Conservation (phyloP, 2,329 filamentous ascomycete species). For the Trichophyton verrucosum region DNA sequence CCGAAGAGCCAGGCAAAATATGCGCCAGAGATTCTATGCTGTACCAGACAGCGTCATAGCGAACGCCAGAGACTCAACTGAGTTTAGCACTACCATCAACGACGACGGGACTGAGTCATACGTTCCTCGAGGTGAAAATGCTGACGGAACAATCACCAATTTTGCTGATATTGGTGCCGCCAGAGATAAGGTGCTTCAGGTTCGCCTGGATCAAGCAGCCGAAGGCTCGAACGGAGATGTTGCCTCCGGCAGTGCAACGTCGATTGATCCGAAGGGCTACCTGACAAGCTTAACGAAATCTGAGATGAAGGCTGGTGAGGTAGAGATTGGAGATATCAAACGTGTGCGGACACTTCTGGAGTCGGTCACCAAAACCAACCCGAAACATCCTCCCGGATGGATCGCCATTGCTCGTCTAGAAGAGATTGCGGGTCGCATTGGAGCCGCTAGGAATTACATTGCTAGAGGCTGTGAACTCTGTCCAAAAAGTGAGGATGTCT, state of each 20-base stretch:
- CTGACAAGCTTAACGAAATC: constrained; percentile 81
- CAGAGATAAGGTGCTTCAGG: constrained; percentile 87
- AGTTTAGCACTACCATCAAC: constrained; percentile 78
- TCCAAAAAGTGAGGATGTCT: constrained; percentile 86
- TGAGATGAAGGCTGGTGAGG: constrained; percentile 63
- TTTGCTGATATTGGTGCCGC: constrained; percentile 96
- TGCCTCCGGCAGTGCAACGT: constrained; percentile 67
- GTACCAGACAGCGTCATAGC: constrained; percentile 93
- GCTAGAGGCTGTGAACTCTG: constrained; percentile 79
- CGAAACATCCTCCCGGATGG: constrained; percentile 88
- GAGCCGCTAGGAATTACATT: constrained; percentile 78
- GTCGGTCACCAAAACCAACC: constrained; percentile 94
- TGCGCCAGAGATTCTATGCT: constrained; percentile 80
- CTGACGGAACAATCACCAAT: constrained; percentile 88
- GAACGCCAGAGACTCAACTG: constrained; percentile 64
- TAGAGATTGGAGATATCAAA: constrained; percentile 87
- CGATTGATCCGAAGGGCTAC: constrained; percentile 89
- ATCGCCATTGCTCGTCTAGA: constrained; percentile 88
- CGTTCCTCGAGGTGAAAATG: constrained; percentile 34
- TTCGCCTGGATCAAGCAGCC: constrained; percentile 82
- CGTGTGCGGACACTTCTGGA: constrained; percentile 85
- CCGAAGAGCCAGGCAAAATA: constrained; percentile 67
- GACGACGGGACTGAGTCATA: constrained; percentile 56
- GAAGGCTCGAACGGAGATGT: constrained; percentile 57
- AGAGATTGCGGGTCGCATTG: constrained; percentile 81